A percentile compares a stretch with the other conserved stretches of the same genome.
Evolutionary conservation across 73 alveolate genomes (phyloP).

Genomic region (Symbiodinium pilosum): DNA sequence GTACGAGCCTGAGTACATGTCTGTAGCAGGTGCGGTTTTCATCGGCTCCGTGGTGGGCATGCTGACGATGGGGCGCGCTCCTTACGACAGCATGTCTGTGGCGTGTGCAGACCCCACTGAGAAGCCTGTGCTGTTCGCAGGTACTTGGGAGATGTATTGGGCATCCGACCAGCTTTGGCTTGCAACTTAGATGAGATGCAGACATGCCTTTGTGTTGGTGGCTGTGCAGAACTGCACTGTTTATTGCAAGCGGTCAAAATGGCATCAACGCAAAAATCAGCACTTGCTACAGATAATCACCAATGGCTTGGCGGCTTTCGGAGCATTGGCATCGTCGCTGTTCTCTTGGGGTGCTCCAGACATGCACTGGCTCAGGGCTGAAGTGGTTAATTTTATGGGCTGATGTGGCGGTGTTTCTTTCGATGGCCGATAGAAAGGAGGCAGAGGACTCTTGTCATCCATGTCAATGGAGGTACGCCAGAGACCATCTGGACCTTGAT

Average conservation of each 20-base stretch:
- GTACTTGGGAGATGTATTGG: conserved; percentile 55
- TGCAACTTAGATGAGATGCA: not conserved
- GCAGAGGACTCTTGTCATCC: too few species aligned
- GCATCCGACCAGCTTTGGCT: conserved; percentile 64
- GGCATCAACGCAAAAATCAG: too few species aligned
- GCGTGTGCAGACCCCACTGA: too few species aligned
- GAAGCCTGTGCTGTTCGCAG: not conserved
- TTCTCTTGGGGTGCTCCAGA: conserved; percentile 37
- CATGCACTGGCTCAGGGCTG: not conserved
- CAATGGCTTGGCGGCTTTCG: conserved; percentile 52
- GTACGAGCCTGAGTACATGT: too few species aligned
- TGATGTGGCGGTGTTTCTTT: not conserved
- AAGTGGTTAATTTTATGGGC: not conserved
- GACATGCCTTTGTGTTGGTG: too few species aligned
- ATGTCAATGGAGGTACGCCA: not conserved
- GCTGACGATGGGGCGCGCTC: conserved; percentile 64
- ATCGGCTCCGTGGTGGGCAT: conserved; percentile 77
- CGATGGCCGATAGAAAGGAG: too few species aligned
- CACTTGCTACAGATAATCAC: conserved; percentile 10
- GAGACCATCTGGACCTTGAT: not conserved
- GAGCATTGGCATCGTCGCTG: conserved; percentile 63
- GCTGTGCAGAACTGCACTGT: too few species aligned
- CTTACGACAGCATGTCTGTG: too few species aligned
- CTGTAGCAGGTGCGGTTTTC: conserved; percentile 35
- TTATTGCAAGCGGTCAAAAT: too few species aligned